Base-by-base conservation (phyloP, 352 stramenopile genomes). In the Phytophthora crassamura region DNA sequence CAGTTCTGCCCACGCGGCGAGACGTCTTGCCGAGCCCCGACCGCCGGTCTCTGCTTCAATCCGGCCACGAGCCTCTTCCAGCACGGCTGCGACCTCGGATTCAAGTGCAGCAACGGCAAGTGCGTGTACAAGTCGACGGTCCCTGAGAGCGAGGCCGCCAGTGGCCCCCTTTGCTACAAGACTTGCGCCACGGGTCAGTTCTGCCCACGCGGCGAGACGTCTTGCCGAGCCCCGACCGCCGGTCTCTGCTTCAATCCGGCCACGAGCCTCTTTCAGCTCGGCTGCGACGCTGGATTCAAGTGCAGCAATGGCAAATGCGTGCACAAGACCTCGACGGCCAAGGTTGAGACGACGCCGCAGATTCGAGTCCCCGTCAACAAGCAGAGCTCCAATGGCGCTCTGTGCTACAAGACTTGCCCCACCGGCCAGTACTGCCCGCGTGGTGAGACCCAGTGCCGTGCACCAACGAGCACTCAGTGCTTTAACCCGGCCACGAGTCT, bases 161-260 rank as follows among this genome's bases (percentile, higher is more conserved):
- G 52, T 22, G 45, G 47, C 5, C 36, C 47, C 28, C 65, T 65
- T 33, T 72, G 64, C 55, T 76, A 73, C 58, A 32, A 33, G 57
- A 9, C 16, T 6, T 76, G 68, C 30, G 70, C 57, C 51, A 52
- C 22, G n/a, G n/a, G n/a, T n/a, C n/a, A n/a, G n/a, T n/a, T n/a
- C n/a, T n/a, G n/a, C n/a, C n/a, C n/a, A n/a, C 42, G 42, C 33
- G 62, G 70, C 9, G 57, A 58, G 7, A 69, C 33, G 38, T 39
- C 35, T 4, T 78, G 70, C 58, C 60, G 60, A n/a, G 16, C 51
- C 3, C 59, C 65, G 2, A 46, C 39, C 2, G 38, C 34, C 15
- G 43, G 28, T 42, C 36, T 70, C 57, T 73, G 70, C 61, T 75
- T 78, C 57, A 78, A 78, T 46, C 66, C 70, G 7, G 70, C 70